Conservation (phyloP, 2,329 filamentous ascomycete genomes). For the Ciborinia camelliae region DNA sequence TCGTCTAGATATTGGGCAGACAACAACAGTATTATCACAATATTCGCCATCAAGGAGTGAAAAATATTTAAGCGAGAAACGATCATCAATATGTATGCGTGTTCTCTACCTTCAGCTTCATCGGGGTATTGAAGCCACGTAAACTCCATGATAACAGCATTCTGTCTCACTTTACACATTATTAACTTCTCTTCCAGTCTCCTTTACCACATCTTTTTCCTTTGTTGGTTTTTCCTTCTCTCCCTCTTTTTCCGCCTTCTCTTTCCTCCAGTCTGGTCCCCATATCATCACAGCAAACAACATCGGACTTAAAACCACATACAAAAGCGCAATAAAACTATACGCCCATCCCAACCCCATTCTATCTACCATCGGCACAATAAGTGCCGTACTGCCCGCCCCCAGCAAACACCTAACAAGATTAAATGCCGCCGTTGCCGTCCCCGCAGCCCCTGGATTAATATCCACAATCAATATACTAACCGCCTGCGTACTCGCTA, state of each 20-base stretch:
- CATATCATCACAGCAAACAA: conserved; percentile 43
- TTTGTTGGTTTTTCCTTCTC: conserved; percentile 13
- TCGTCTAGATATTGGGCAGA: no score
- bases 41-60: no score
- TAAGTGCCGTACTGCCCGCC: conserved; percentile 50
- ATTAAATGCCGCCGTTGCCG: conserved; percentile 56
- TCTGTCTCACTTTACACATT: neutral
- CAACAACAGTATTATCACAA: no score
- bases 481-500: conserved; percentile 51
- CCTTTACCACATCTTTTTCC: neutral
- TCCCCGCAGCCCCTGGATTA: conserved; percentile 50
- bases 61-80: no score
- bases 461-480: conserved; percentile 55
- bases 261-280: conserved; percentile 45
- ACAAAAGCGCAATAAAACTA: conserved; percentile 46
- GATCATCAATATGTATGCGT: neutral
- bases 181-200: neutral
- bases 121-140: neutral
- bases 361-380: conserved; percentile 49
- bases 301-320: conserved; percentile 41
- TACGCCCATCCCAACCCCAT: conserved; percentile 53
- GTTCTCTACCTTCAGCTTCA: neutral
- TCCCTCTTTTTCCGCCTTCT: conserved; percentile 32
- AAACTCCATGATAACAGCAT: neutral
- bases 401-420: conserved; percentile 54